These are phyloP conservation scores for Metarhizium humberi DNA, from an alignment of 2,329 filamentous ascomycete genomes.

Conservation along the genomic window DNA sequence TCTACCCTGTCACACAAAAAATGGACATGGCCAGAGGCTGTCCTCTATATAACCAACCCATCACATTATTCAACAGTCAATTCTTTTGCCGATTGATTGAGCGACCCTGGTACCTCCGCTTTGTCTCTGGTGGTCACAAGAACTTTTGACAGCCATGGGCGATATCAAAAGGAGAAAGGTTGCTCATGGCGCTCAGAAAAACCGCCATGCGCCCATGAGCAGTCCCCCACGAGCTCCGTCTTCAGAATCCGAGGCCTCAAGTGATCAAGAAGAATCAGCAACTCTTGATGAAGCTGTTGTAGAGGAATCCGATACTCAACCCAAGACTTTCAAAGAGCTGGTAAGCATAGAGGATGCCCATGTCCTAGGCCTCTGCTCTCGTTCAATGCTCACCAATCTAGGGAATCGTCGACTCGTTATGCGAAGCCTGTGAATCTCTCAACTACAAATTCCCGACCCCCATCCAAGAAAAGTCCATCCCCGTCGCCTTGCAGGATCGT, in stretches of 20 bases:
- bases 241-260: conserved; percentile 5
- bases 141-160: conserved; percentile 18
- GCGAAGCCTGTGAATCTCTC: conserved; percentile 75
- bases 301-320: conserved; percentile 21
- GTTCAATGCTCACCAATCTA: conserved; percentile 16
- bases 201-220: conserved; percentile 4
- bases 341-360: conserved; percentile 21
- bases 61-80: too few relatives aligned
- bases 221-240: not conserved
- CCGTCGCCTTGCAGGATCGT: conserved; percentile 65
- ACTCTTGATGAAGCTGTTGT: conserved; percentile 23
- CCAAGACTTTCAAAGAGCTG: conserved; percentile 59
- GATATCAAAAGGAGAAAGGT: conserved; percentile 32
- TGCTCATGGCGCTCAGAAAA: conserved; percentile 19
- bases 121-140: too few relatives aligned
- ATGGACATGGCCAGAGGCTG: too few relatives aligned
- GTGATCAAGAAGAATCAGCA: conserved; percentile 20
- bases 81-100: too few relatives aligned
- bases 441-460: conserved; percentile 81
- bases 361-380: not conserved
- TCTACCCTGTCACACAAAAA: too few relatives aligned
- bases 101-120: not conserved
- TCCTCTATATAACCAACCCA: too few relatives aligned
- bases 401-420: conserved; percentile 79
- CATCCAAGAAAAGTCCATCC: conserved; percentile 81